Percentiles rank a stretch among this genome's conserved stretches.
phyloP scores from a whole-genome alignment of 768 basidiomycete genomes.

The Strobilomyces dryophilus region DNA sequence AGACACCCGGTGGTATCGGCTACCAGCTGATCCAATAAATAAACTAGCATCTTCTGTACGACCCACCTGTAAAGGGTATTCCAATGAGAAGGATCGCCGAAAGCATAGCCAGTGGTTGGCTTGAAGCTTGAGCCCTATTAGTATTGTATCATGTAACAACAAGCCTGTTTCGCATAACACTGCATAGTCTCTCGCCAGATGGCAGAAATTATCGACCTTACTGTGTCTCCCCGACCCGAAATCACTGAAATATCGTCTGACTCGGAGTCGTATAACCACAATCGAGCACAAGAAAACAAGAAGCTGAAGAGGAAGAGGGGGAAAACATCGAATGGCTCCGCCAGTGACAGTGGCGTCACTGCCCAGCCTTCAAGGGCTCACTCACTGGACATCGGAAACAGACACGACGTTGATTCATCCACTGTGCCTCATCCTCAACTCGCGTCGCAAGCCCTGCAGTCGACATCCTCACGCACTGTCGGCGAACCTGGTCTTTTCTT shows the following conservation, averaged over 20 bases:
- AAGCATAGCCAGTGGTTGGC: too few relatives aligned
- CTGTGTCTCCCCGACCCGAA: slow-evolving; percentile 26
- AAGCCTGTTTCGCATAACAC: too few relatives aligned
- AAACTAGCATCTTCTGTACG: too few relatives aligned
- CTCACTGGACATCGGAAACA: slow-evolving; percentile 12
- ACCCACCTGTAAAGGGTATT: too few relatives aligned
- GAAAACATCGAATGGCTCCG: slow-evolving; percentile 16
- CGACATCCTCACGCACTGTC: slow-evolving; percentile 12
- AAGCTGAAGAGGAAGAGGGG: slow-evolving; percentile 28
- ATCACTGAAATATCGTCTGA: slow-evolving; percentile 32
- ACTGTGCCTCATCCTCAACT: slow-evolving; percentile 32
- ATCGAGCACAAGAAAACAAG: slow-evolving; percentile 15
- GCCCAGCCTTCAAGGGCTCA: slow-evolving; percentile 16
- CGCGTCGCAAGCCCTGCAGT: slow-evolving; percentile 35
- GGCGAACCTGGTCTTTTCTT: slow-evolving; percentile 38
- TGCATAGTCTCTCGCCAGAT: slow-evolving; percentile 4
- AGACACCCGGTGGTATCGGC: too few relatives aligned
- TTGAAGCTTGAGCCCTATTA: too few relatives aligned
- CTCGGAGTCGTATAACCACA: slow-evolving; percentile 2
- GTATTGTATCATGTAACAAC: too few relatives aligned
- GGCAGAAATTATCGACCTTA: slow-evolving; percentile 34
- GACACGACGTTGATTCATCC: slow-evolving; percentile 2
- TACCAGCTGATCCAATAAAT: too few relatives aligned
- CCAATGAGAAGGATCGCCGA: too few relatives aligned
- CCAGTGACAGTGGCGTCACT: slow-evolving; percentile 11